phyloP scores from a whole-genome alignment of 805 yeast species.

The Yarrowia sp. region DNA sequence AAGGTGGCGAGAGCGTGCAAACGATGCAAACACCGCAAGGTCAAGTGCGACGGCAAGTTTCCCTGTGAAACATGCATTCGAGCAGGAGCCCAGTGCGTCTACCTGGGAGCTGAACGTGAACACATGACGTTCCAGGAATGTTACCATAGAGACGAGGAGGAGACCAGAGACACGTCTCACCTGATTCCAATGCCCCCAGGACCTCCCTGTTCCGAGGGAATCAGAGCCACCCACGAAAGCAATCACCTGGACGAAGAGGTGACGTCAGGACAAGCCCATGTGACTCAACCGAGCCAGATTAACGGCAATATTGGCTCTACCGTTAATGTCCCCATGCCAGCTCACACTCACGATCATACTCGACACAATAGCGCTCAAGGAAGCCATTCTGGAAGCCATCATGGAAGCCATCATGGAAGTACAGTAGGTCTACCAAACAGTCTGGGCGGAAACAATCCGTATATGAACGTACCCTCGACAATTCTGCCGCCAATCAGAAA shows the following conservation, averaged over 20 bases:
- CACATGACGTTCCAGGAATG: conserved; percentile 24
- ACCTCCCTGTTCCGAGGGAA: neutral
- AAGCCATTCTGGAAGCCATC: neutral
- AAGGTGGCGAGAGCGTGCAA: conserved; percentile 53
- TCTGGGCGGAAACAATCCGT: neutral
- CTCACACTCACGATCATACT: neutral
- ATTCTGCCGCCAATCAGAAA: conserved; percentile 10
- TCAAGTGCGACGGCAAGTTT: conserved; percentile 52
- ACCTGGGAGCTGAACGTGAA: conserved; percentile 23
- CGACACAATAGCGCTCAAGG: neutral
- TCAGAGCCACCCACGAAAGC: conserved; percentile 7
- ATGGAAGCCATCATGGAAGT: neutral
- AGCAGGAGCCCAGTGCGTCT: conserved; percentile 34
- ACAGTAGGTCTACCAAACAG: neutral
- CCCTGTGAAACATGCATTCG: conserved; percentile 51
- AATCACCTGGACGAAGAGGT: neutral
- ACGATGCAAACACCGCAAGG: conserved; percentile 53
- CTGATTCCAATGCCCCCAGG: conserved; percentile 7
- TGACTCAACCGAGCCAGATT: neutral
- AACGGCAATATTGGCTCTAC: neutral
- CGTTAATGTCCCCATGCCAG: neutral
- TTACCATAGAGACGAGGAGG: conserved; percentile 17
- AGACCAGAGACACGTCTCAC: neutral
- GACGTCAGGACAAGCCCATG: neutral
- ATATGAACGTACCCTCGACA: conserved; percentile 5